Percentiles rank a stretch among this genome's conserved stretches.
These are phyloP conservation scores for Backusella liffmaniae DNA, from an alignment of 192 early-diverging fungal species.

Conservation along the genomic window DNA sequence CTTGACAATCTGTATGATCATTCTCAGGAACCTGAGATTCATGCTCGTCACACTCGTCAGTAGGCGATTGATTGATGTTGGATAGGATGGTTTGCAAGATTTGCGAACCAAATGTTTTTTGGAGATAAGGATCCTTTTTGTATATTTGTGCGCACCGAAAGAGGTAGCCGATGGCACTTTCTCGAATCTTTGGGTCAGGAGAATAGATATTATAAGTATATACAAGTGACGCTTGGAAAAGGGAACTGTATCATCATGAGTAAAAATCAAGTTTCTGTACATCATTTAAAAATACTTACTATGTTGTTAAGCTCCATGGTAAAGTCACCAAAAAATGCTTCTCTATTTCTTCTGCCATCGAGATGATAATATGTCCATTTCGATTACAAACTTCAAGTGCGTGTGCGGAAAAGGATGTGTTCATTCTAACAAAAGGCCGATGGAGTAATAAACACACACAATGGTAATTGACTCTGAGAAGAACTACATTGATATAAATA, in stretches of 20 bases:
- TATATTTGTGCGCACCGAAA: conserved; percentile 14
- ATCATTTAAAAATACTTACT: conserved; percentile 15
- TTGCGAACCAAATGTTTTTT: not conserved
- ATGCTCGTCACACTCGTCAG: not conserved
- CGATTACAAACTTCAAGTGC: conserved; percentile 20
- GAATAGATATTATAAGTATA: conserved; percentile 27
- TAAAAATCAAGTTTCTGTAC: too few relatives aligned
- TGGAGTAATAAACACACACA: conserved; percentile 26
- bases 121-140: conserved; percentile 6
- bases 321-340: conserved; percentile 9
- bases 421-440: conserved; percentile 26
- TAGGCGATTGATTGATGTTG: not conserved
- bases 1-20: not conserved
- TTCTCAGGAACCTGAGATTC: not conserved
- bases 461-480: conserved; percentile 22
- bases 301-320: conserved; percentile 34
- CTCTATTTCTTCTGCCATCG: conserved; percentile 18
- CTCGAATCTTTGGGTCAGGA: not conserved
- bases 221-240: conserved; percentile 32
- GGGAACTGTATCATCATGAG: conserved; percentile 8
- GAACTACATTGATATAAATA: not conserved
- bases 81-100: not conserved
- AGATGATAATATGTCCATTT: conserved; percentile 25
- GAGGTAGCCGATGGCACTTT: conserved; percentile 5
- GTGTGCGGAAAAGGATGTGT: not conserved